Evolutionary conservation across 139 green algal species (phyloP), one percentile per base, ranked within the genome.

Genomic region (Microglena sp.): DNA sequence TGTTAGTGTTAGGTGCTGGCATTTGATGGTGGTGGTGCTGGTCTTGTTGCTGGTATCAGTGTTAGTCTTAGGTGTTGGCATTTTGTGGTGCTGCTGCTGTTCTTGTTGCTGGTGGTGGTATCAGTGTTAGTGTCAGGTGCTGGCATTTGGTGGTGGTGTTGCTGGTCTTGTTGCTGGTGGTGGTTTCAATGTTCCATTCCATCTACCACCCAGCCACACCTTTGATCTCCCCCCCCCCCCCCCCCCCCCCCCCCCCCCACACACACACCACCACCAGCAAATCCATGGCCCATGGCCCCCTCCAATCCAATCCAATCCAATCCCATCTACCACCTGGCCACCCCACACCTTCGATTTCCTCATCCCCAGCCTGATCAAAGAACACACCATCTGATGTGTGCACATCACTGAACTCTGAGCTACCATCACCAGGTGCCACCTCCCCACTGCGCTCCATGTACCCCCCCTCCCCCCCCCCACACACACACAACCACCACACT

Each of bases 311-410:
- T n/a, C n/a, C n/a, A n/a, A n/a, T n/a, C n/a, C n/a, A 11, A 50
- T 50, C 40, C 40, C 18, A 11, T 18, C 11, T 18, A 50, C 40
- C 40, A 18, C 40, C 40, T 50, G 15, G 15, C 11, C 40, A 50
- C 40, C 40, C 40, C 40, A 50, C 43, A 67, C 60, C 11, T 27
- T 67, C 60, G 4, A 67, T 35, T 26, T 59, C 60, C 26, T 34
- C 7, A 58, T 67, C 60, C n/a, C 46, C 44, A 24, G 62, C 62
- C 3, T 46, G 45, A 7, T 34, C 27, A 30, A 69, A 61, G 55
- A 75, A 75, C 3, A 67, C 45, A 15, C 62, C 62, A 1, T 44
- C 57, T 2, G 67, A 77, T 28, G 78, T 85, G 33, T 75, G 71
- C 22, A 85, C 77, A 28, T 77, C 53, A 24, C 44, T 71, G 44